Base-by-base conservation (phyloP, 176 grass and related monocot species). In the Carex littledalei region DNA sequence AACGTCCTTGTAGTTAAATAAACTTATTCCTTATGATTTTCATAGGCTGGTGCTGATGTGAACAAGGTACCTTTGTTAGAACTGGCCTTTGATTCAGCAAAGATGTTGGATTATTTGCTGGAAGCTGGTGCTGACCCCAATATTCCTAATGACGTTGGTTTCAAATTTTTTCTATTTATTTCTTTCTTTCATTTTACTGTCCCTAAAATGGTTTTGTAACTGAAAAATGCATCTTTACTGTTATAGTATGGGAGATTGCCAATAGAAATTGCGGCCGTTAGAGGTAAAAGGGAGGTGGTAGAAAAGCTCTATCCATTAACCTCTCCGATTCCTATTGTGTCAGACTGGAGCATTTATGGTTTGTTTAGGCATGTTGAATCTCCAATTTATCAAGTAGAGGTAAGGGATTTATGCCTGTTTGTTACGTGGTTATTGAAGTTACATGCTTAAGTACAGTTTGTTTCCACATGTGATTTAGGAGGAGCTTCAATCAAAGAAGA, bases 211-310 rank as follows among this genome's bases (percentile, higher is more conserved):
- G 41, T 71, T 63, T 50, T 63, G 32, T 21, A 73, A 20, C 35
- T 58, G 6, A 11, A 55, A 83, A 14, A 34, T 35, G 0, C 2
- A 6, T 63, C 17, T 41, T 52, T 68, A 59, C 29, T 72, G 67
- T 55, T 81, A 65, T 63, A 87, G 81, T 87, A 84, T 45, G 90
- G 90, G 16, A 92, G 87, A 75, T 49, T 89, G 71, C 87, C 85
- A 82, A 87, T 92, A 85, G 90, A 89, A 74, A 41, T 92, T 52
- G 90, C 90, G 32, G 87, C 87, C 21, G 87, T 84, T 45, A 89
- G 84, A 62, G 85, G 90, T 68, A 86, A 85, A 55, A 53, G 65
- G 37, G 84, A 89, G 84, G 81, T 86, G 2, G 75, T 92, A 21
- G 81, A 92, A 52, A 86, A 80, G 39, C 87, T 89, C 34, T 92